These are phyloP conservation scores for Penicillium malachiteum DNA, from an alignment of 495 filamentous ascomycete species.

Conservation along the genomic window DNA sequence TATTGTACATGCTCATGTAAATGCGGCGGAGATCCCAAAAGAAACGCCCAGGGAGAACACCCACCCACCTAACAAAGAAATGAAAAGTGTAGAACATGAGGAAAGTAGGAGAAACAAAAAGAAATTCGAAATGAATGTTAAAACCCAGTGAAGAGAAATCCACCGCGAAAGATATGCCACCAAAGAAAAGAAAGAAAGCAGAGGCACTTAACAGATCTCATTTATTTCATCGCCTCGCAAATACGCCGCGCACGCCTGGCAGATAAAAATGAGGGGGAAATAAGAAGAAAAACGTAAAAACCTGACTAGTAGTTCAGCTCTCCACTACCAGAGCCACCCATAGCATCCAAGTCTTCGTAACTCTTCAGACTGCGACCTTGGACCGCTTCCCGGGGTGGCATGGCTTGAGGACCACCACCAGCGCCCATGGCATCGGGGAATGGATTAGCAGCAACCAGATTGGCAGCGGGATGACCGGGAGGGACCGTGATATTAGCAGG, in stretches of 20 bases:
- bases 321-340: slow-evolving; percentile 51
- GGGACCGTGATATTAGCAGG: slow-evolving; percentile 37
- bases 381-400: slow-evolving; percentile 81
- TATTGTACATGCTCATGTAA: slow-evolving; percentile 24
- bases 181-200: background rate
- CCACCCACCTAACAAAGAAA: background rate
- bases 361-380: slow-evolving; percentile 89
- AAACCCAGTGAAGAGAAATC: background rate
- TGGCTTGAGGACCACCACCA: slow-evolving; percentile 63
- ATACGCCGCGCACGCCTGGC: slow-evolving; percentile 2
- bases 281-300: slow-evolving; percentile 2
- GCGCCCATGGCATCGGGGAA: slow-evolving; percentile 49
- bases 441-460: slow-evolving; percentile 41
- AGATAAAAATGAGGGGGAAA: background rate
- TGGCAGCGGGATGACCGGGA: slow-evolving; percentile 43
- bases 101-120: background rate
- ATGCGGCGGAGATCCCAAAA: background rate
- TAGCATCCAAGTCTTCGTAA: slow-evolving; percentile 94
- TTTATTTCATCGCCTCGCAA: background rate
- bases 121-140: background rate
- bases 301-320: slow-evolving; percentile 60
- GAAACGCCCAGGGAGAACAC: background rate
- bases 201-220: background rate
- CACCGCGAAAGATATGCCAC: background rate
- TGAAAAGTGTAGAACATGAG: background rate